These are phyloP conservation scores for Aspergillus egyptiacus DNA, from an alignment of 495 filamentous ascomycete genomes.

Conservation along the genomic window DNA sequence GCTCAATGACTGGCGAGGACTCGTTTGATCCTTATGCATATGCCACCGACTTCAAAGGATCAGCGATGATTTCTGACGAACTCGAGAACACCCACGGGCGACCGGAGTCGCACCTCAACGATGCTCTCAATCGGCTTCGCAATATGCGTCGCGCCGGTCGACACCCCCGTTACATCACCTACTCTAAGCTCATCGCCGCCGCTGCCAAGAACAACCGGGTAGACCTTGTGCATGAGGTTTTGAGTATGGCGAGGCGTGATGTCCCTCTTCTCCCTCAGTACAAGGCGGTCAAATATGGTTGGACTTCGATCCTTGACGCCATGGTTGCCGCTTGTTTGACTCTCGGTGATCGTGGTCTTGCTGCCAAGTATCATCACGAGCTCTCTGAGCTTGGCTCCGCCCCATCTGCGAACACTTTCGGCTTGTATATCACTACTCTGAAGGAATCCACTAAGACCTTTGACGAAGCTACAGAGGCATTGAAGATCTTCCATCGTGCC, in stretches of 20 bases:
- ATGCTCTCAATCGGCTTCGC: constrained; percentile 73
- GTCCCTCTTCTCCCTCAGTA: constrained; percentile 78
- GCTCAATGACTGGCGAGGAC: constrained; percentile 56
- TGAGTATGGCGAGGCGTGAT: constrained; percentile 79
- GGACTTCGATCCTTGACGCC: constrained; percentile 88
- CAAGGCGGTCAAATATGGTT: constrained; percentile 82
- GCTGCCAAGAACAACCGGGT: constrained; percentile 76
- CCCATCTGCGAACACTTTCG: constrained; percentile 95
- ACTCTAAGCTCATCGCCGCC: constrained; percentile 87
- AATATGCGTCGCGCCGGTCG: constrained; percentile 90
- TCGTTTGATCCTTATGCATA: constrained; percentile 84
- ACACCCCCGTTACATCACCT: constrained; percentile 91
- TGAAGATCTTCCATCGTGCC: constrained; percentile 93
- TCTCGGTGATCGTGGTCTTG: constrained; percentile 69
- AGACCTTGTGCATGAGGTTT: constrained; percentile 77
- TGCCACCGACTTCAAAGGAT: constrained; percentile 87
- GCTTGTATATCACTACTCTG: constrained; percentile 94
- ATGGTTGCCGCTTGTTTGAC: constrained; percentile 93
- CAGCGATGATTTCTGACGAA: constrained; percentile 78
- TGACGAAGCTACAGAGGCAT: constrained; percentile 91
- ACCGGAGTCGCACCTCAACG: constrained; percentile 65
- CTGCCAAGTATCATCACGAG: constrained; percentile 83
- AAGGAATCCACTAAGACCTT: constrained; percentile 96
- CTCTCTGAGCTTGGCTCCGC: constrained; percentile 79
- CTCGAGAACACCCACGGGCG: constrained; percentile 68